Conservation (phyloP, 73 alveolate genomes). For the Paramecium sonneborni region DNA sequence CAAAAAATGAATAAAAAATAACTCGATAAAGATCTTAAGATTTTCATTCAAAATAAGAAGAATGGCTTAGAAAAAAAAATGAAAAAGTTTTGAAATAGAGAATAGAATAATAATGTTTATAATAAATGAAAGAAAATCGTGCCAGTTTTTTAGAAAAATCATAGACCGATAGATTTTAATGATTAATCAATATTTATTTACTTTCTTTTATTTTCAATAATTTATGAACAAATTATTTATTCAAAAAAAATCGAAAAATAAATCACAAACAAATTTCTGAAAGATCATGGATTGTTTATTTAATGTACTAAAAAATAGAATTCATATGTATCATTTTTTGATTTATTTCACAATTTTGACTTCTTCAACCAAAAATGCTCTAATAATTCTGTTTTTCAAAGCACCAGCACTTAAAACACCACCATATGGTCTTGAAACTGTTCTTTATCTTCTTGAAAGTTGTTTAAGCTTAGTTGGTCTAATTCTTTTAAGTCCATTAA, state of each 20-base stretch:
- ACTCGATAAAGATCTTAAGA: slow-evolving; percentile 37
- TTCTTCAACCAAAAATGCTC: slow-evolving; percentile 85
- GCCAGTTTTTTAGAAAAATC: background rate
- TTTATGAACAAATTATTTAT: too few species aligned
- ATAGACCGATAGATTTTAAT: slow-evolving; percentile 16
- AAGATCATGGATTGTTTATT: background rate
- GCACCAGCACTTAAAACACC: slow-evolving; percentile 74
- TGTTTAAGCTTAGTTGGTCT: slow-evolving; percentile 67
- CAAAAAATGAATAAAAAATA: background rate
- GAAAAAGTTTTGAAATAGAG: background rate
- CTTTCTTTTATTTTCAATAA: too few species aligned
- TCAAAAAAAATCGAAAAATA: background rate
- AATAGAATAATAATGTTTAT: background rate
- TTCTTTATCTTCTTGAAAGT: slow-evolving; percentile 72
- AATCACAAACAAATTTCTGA: background rate
- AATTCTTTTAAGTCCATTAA: slow-evolving; percentile 73
- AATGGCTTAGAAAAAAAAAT: slow-evolving; percentile 25
- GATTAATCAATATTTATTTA: background rate
- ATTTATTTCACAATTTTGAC: slow-evolving; percentile 77
- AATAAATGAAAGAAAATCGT: background rate
- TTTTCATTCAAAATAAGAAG: slow-evolving; percentile 9
- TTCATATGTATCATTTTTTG: slow-evolving; percentile 26
- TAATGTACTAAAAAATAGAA: background rate
- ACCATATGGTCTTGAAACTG: slow-evolving; percentile 84
- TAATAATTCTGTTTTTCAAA: slow-evolving; percentile 74